Evolutionary conservation across 2,329 filamentous ascomycete genomes (phyloP).

Genomic region (Ascosphaera acerosa): DNA sequence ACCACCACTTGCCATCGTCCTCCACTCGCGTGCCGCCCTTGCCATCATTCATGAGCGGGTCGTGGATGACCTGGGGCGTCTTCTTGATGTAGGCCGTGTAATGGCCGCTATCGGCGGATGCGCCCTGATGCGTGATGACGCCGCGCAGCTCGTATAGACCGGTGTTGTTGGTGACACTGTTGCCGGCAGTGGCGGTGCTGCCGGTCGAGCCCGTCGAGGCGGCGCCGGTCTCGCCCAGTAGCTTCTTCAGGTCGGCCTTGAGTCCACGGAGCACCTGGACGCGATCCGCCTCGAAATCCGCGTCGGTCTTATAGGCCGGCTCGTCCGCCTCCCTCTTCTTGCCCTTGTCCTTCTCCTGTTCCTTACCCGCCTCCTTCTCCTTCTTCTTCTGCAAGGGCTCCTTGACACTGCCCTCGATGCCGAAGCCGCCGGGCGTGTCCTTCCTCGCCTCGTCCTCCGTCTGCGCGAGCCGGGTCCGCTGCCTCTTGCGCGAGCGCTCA

Average conservation of each 20-base stretch:
- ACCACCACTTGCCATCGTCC: slow-evolving; percentile 96
- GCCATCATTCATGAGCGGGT: slow-evolving; percentile 32
- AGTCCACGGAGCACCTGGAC: slow-evolving; percentile 46
- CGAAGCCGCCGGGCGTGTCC: slow-evolving; percentile 5
- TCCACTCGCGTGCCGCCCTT: slow-evolving; percentile 41
- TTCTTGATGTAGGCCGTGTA: slow-evolving; percentile 98
- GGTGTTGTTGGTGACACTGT: slow-evolving; percentile 73
- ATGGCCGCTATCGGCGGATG: slow-evolving; percentile 89
- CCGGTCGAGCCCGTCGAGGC: not conserved
- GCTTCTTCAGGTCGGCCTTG: slow-evolving; percentile 64
- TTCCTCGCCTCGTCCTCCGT: slow-evolving; percentile 25
- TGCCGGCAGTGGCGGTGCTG: slow-evolving; percentile 40
- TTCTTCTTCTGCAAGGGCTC: slow-evolving; percentile 25
- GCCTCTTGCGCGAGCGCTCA: slow-evolving; percentile 72
- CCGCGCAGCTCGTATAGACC: slow-evolving; percentile 86
- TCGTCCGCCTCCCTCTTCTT: slow-evolving; percentile 40
- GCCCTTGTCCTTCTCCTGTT: slow-evolving; percentile 24
- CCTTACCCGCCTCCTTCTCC: slow-evolving; percentile 21
- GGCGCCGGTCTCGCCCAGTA: slow-evolving; percentile 41
- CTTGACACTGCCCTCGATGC: slow-evolving; percentile 6
- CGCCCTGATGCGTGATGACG: slow-evolving; percentile 88
- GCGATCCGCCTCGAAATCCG: slow-evolving; percentile 70
- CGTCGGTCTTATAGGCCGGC: slow-evolving; percentile 71
- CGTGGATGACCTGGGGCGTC: slow-evolving; percentile 33
- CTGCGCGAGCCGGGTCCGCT: slow-evolving; percentile 42